phyloP scores from a whole-genome alignment of 2,329 filamentous ascomycete species.

The Didymella pomorum region DNA sequence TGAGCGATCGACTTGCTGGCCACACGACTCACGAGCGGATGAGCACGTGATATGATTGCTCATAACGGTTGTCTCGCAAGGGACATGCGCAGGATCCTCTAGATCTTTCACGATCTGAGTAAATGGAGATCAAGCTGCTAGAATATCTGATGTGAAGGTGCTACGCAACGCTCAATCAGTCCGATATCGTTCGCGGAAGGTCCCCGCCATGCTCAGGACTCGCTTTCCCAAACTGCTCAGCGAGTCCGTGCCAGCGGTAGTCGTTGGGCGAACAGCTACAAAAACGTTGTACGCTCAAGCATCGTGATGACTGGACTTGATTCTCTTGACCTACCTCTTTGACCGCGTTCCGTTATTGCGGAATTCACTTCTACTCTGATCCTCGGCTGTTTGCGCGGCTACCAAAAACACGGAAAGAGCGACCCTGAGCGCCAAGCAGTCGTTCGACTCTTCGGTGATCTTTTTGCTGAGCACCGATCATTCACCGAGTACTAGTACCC shows the following conservation, averaged over 20 bases:
- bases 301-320: neutral
- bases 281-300: neutral
- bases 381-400: constrained; percentile 2
- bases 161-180: neutral
- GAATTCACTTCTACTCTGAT: constrained; percentile 12
- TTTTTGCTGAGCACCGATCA: constrained; percentile 15
- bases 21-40: neutral
- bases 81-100: neutral
- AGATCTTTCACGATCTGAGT: neutral
- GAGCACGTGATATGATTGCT: neutral
- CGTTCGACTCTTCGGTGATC: constrained; percentile 2
- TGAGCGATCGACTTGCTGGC: neutral
- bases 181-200: constrained; percentile 8
- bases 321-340: too few species aligned
- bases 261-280: constrained; percentile 6
- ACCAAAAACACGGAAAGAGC: constrained; percentile 5
- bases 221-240: constrained; percentile 19
- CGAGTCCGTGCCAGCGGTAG: constrained; percentile 2
- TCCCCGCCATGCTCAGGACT: constrained; percentile 11
- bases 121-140: neutral
- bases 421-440: constrained; percentile 10
- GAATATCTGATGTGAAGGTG: neutral
- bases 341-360: constrained; percentile 3
- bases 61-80: neutral
- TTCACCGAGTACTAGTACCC: constrained; percentile 17